phyloP scores from a whole-genome alignment of 1,284 basidiomycete genomes.

The Paramarasmius palmivorus region DNA sequence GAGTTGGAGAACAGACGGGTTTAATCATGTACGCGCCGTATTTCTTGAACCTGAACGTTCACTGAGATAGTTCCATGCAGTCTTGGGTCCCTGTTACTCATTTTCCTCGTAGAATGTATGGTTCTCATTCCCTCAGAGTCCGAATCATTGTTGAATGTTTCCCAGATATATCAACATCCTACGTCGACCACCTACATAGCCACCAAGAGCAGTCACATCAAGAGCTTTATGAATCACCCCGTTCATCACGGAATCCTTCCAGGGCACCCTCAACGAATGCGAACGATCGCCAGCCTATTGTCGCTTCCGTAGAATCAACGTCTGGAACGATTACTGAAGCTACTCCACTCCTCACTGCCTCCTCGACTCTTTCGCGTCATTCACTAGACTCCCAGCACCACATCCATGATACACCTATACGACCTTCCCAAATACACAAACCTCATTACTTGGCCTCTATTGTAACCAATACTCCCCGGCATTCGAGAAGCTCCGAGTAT shows the following conservation, averaged over 20 bases:
- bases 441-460: slow-evolving; percentile 19
- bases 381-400: background rate
- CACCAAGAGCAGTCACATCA: slow-evolving; percentile 54
- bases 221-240: slow-evolving; percentile 10
- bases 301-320: slow-evolving; percentile 7
- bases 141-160: slow-evolving; percentile 6
- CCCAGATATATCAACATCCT: slow-evolving; percentile 69
- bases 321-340: background rate
- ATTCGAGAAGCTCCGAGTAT: slow-evolving; percentile 27
- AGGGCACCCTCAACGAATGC: slow-evolving; percentile 13
- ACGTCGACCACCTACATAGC: slow-evolving; percentile 57
- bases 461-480: slow-evolving; percentile 12
- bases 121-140: slow-evolving; percentile 12
- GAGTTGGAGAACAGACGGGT: slow-evolving; percentile 59
- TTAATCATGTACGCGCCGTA: slow-evolving; percentile 65
- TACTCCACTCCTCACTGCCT: no score
- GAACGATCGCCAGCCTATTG: slow-evolving; percentile 7
- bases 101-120: slow-evolving; percentile 79
- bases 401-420: background rate
- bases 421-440: slow-evolving; percentile 14
- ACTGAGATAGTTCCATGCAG: no score
- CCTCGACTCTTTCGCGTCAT: no score
- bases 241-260: slow-evolving; percentile 9
- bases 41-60: no score
- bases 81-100: slow-evolving; percentile 60